Evolutionary conservation across 2,329 filamentous ascomycete genomes (phyloP), one percentile per base, ranked within the genome.

Genomic region (Colletotrichum endophyticum): DNA sequence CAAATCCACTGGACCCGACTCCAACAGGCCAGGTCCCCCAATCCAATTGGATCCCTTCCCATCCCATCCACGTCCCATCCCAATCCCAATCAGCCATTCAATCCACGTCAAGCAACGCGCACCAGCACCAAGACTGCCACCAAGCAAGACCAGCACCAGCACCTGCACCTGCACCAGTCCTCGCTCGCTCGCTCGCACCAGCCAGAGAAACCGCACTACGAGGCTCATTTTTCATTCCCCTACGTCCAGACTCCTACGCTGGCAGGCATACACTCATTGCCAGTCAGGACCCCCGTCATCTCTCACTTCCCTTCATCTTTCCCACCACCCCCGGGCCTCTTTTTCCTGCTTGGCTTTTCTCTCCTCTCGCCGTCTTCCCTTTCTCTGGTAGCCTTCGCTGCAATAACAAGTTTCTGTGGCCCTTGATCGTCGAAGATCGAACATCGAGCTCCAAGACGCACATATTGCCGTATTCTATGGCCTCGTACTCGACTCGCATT

Each of bases 221-320:
- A 66, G 30, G 63, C 61, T 64, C 61, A 11, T 30, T 49, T 44
- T 36, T 22, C 27, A 28, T 39, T 19, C 57, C 68, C 25, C 59
- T 36, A 27, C 57, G 59, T 66, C 70, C 30, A 72, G 59, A 57
- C 39, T 57, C 25, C 61, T 66, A 19, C 30, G 12, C 36, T 36
- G 22, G 13, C 36, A 62, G 32, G 30, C 36, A 36, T 63, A 27
- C 36, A 25, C 36, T 34, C 57, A n/a, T 30, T 70, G 22, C 61
- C 34, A 59, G 66, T 62, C 49, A 56, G 12, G 30, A 12, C 59
- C 71, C 36, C 44, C 32, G 44, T 44, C 53, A n/a, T 8, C 25
- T 34, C 66, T 70, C 44, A 57, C 49, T 56, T 53, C 36, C 56
- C 39, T 76, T 76, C 70, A 63, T 69, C 64, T 73, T 57, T 64